These are phyloP conservation scores for Avena atlantica DNA, from an alignment of 176 grass and related monocot species.

Conservation along the genomic window DNA sequence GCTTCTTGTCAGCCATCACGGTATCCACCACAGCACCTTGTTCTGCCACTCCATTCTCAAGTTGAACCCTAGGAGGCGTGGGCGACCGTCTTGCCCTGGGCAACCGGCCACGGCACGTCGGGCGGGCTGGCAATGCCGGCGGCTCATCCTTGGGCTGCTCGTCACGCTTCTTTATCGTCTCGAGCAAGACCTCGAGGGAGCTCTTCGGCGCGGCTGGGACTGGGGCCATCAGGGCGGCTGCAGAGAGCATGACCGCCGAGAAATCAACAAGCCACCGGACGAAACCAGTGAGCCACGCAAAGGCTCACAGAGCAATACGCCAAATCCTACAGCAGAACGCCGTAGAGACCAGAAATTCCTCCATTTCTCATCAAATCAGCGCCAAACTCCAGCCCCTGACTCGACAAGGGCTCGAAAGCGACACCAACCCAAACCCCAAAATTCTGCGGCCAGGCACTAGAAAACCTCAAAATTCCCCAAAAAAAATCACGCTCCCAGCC, in stretches of 20 bases:
- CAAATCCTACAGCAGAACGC: slow-evolving; percentile 43
- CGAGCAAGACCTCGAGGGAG: slow-evolving; percentile 96
- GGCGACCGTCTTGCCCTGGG: slow-evolving; percentile 65
- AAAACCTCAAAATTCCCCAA: slow-evolving; percentile 39
- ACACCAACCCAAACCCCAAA: slow-evolving; percentile 40
- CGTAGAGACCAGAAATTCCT: slow-evolving; percentile 32
- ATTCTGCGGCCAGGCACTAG: slow-evolving; percentile 37
- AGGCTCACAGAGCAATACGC: slow-evolving; percentile 45
- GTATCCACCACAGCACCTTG: slow-evolving; percentile 29
- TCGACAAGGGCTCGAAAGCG: slow-evolving; percentile 45
- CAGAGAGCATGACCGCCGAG: slow-evolving; percentile 49
- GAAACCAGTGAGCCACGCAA: slow-evolving; percentile 34
- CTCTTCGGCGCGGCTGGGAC: slow-evolving; percentile 53
- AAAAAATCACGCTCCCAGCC: slow-evolving; percentile 31
- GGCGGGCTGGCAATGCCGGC: slow-evolving; percentile 85
- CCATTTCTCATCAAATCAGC: slow-evolving; percentile 42
- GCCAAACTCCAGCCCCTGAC: slow-evolving; percentile 33
- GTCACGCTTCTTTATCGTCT: slow-evolving; percentile 72
- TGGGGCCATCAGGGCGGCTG: slow-evolving; percentile 53
- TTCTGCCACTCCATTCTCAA: slow-evolving; percentile 51
- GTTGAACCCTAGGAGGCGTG: slow-evolving; percentile 54
- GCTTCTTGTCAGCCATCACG: slow-evolving; percentile 34
- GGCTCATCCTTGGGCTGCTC: slow-evolving; percentile 77
- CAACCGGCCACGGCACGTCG: slow-evolving; percentile 72
- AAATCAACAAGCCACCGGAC: slow-evolving; percentile 47